Percentiles rank a stretch among this genome's conserved stretches.
Evolutionary conservation across 2,329 filamentous ascomycete species (phyloP).

Genomic region (Ascochyta rabiei): DNA sequence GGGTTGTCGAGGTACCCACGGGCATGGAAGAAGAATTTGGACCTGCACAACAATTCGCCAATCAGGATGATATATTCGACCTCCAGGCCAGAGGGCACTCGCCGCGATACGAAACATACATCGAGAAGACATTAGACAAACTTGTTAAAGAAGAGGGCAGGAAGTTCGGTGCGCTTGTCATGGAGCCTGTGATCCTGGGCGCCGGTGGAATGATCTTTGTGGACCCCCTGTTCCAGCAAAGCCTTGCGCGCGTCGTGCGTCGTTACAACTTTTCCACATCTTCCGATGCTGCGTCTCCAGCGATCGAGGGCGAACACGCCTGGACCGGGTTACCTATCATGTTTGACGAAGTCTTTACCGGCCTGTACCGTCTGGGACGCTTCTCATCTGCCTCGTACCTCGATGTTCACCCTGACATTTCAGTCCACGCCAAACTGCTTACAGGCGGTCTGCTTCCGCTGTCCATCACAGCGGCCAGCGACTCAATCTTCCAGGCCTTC

Average conservation of each 20-base stretch:
- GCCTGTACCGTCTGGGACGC: conserved; percentile 79
- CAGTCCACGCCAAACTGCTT: conserved; percentile 81
- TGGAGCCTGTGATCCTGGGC: conserved; percentile 81
- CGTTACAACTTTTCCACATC: conserved; percentile 60
- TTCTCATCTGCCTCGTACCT: conserved; percentile 75
- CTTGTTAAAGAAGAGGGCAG: conserved; percentile 62
- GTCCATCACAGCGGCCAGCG: conserved; percentile 75
- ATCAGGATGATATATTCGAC: conserved; percentile 45
- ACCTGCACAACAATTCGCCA: conserved; percentile 41
- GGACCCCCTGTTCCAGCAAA: conserved; percentile 81
- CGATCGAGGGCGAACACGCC: conserved; percentile 21
- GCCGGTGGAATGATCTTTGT: conserved; percentile 85
- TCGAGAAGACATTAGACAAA: conserved; percentile 59
- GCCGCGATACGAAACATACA: conserved; percentile 64
- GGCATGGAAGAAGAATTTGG: conserved; percentile 57
- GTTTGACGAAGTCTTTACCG: conserved; percentile 88
- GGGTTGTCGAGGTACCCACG: conserved; percentile 66
- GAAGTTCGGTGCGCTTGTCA: conserved; percentile 77
- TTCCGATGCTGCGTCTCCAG: not conserved
- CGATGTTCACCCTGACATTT: conserved; percentile 71
- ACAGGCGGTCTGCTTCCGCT: conserved; percentile 81
- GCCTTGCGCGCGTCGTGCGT: conserved; percentile 71
- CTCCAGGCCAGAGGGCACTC: conserved; percentile 48
- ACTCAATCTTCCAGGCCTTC: conserved; percentile 75
- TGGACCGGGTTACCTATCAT: conserved; percentile 81